Evolutionary conservation across 768 basidiomycete genomes (phyloP).

Genomic region (Termitomyces eurrhizus): DNA sequence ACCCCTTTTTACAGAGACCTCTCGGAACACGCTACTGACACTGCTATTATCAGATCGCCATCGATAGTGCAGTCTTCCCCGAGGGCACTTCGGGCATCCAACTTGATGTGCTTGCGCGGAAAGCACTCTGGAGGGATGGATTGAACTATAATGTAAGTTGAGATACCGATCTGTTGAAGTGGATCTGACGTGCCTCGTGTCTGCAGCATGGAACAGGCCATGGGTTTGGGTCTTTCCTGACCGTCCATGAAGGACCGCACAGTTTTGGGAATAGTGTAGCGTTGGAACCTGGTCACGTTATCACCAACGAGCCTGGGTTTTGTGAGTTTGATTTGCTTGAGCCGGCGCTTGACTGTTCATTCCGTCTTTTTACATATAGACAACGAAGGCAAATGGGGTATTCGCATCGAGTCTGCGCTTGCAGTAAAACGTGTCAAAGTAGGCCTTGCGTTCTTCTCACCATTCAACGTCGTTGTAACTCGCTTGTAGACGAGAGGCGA

Average conservation of each 20-base stretch:
- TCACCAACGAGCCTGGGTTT: slow-evolving; percentile 94
- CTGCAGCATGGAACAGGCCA: slow-evolving; percentile 87
- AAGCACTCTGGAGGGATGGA: slow-evolving; percentile 83
- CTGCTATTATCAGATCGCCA: slow-evolving; percentile 61
- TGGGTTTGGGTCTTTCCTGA: slow-evolving; percentile 84
- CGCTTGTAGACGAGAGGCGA: slow-evolving; percentile 59
- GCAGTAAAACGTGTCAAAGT: slow-evolving; percentile 3
- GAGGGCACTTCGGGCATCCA: slow-evolving; percentile 81
- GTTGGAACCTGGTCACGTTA: slow-evolving; percentile 81
- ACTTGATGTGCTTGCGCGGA: slow-evolving; percentile 87
- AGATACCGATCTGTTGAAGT: background rate
- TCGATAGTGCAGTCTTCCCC: slow-evolving; percentile 88
- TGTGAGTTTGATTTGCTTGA: slow-evolving; percentile 45
- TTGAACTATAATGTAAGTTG: slow-evolving; percentile 70
- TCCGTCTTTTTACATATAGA: slow-evolving; percentile 36
- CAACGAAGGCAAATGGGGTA: slow-evolving; percentile 77
- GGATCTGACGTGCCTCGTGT: slow-evolving; percentile 10
- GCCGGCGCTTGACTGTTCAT: slow-evolving; percentile 12
- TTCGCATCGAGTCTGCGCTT: slow-evolving; percentile 67
- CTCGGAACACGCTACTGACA: slow-evolving; percentile 17
- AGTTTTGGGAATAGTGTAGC: slow-evolving; percentile 68
- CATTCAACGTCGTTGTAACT: background rate
- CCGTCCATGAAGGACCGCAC: slow-evolving; percentile 82
- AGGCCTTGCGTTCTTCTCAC: background rate
- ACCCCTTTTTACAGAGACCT: slow-evolving; percentile 14